Evolutionary conservation across 331 rosid genomes (phyloP), one percentile per base, ranked within the genome.

Genomic region (Arachis monticola): DNA sequence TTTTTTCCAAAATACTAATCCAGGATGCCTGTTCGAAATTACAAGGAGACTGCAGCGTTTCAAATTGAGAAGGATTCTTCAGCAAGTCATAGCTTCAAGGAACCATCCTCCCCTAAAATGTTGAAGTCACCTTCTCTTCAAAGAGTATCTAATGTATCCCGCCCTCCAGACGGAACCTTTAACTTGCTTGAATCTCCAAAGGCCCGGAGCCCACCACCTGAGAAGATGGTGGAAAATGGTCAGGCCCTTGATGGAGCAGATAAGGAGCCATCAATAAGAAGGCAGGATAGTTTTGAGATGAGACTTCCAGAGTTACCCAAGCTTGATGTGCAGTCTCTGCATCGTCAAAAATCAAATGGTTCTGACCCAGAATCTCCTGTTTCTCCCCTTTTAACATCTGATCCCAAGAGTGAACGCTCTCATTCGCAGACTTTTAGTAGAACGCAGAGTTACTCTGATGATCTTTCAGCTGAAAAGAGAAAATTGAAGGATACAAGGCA

Each of bases 261-360:
- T 67, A 91, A 89, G 90, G 97, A 93, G 68, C 98, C 96, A 60
- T 76, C 97, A 52, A 93, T 93, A 51, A 87, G 72, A 72, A 86
- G 97, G 90, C 97, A 91, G 84, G 98, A 93, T 79, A 93, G 98
- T 84, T 93, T 93, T 83, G 98, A 93, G 82, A 87, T 88, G 98
- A 87, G 95, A 84, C 73, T 93, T 10, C 98, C 98, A 0, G 94
- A 93, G 74, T 83, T 93, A 12, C 98, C 98, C 69, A 93, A 91
- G 84, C 83, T 93, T 85, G 98, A 91, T 79, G 93, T 93, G 59
- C 96, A 88, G 50, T 70, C 97, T 77, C 84, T 82, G 65, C 80
- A 84, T 74, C 87, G 82, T 62, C 95, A 87, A 82, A 82, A 66
- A 22, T 83, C 90, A 73, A 91, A 88, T 81, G 97, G 91, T 72